Base-by-base conservation (phyloP, 192 early-diverging fungal genomes). In the Lunasporangiospora selenospora region DNA sequence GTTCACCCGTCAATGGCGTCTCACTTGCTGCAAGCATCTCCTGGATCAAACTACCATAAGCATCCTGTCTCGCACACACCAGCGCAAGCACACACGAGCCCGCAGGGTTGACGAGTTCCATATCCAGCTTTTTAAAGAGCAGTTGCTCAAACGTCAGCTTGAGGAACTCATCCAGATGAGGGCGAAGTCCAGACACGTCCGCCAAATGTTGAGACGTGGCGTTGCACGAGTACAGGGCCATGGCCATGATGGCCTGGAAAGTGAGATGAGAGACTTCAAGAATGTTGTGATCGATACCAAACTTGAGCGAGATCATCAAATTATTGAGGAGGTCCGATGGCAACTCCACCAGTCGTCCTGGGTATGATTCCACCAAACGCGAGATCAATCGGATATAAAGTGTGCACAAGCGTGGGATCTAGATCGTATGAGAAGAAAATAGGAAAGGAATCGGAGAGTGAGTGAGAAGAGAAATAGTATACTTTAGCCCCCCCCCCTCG, bases 381-480 rank as follows among this genome's bases (percentile, higher is more conserved):
- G 83, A 80, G 21, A 90, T 83, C 42, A 91, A 56, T n/a, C 79
- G 75, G 53, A 88, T 84, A 71, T 88, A 93, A 44, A 85, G 77
- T 49, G 78, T 81, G 59, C 87, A 90, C 10, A 90, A 49, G 34
- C 76, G 58, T 15, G 88, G 87, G 26, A 87, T 82, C 82, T 88
- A 58, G 51, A n/a, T 19, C 21, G 30, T 16, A 48, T 29, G 53
- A 47, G 11, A 50, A 33, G 16, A 51, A 34, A 13, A 29, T 19
- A 37, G n/a, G 44, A 71, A 45, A 45, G 16, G 9, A 21, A 10
- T 18, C 10, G 10, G 8, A 13, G 43, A 19, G 21, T 13, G 18
- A 42, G 18, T 6, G 1, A 49, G 30, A 41, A 18, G 32, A 37
- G 26, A 7, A 18, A 3, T 19, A 19, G 24, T 18, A n/a, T 43